Percentiles rank a stretch among this genome's conserved stretches.
These are phyloP conservation scores for Kodamaea hsintzibuensis DNA, from an alignment of 805 yeast species.

Conservation along the genomic window DNA sequence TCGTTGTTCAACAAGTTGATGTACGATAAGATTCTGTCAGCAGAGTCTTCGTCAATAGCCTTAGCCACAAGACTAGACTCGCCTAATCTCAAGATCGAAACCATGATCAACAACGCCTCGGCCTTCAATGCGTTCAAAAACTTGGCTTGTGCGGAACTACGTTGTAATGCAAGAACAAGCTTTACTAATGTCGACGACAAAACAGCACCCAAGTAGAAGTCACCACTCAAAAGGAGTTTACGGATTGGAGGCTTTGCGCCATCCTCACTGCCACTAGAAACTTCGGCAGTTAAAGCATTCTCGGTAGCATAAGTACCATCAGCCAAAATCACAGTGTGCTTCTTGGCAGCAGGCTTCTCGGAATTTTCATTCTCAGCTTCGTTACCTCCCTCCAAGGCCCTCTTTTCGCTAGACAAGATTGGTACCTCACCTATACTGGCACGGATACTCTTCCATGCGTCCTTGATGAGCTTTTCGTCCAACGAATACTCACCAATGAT, in stretches of 20 bases:
- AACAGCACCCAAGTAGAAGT: constrained; percentile 87
- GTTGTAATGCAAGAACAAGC: constrained; percentile 73
- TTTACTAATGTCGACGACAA: constrained; percentile 86
- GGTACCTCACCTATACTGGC: constrained; percentile 88
- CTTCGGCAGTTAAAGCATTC: constrained; percentile 63
- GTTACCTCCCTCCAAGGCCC: constrained; percentile 20
- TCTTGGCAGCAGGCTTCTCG: constrained; percentile 30
- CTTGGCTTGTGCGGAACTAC: constrained; percentile 52
- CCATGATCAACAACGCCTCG: constrained; percentile 90
- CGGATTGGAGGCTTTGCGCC: constrained; percentile 70
- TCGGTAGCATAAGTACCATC: constrained; percentile 99
- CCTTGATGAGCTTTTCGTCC: constrained; percentile 69
- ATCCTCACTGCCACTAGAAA: constrained; percentile 24
- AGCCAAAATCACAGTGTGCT: constrained; percentile 87
- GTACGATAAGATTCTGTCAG: constrained; percentile 91
- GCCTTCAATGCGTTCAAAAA: constrained; percentile 84
- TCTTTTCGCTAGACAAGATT: constrained; percentile 71
- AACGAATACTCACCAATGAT: constrained; percentile 88
- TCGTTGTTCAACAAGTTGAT: constrained; percentile 76
- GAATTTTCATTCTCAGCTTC: constrained; percentile 30
- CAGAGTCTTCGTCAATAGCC: constrained; percentile 92
- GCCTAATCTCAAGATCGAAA: constrained; percentile 87
- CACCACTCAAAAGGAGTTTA: constrained; percentile 79
- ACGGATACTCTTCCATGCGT: constrained; percentile 86
- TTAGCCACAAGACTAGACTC: constrained; percentile 67